Evolutionary conservation across 1,139 yeast species (phyloP), one percentile per base, ranked within the genome.

Genomic region (Zygoascus meyerae): DNA sequence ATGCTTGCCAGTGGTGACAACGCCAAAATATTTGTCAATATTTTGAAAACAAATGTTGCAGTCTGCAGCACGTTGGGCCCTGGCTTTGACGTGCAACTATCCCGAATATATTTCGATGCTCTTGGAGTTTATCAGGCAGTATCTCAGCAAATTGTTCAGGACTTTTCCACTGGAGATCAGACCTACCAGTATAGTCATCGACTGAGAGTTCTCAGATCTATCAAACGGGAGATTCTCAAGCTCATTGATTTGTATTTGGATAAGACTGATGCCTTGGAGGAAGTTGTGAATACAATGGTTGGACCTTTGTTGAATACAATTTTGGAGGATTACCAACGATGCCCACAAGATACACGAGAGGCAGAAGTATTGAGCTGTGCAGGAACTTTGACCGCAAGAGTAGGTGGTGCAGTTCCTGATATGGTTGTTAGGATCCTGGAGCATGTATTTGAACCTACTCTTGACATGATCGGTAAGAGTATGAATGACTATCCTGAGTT

Each of bases 401-500:
- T 89, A 48, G 97, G 97, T 10, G 84, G 77, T 55, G 71, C 84
- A 74, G 87, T 90, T 50, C 94, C 96, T 11, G 95, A 86, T 52
- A 95, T 94, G 55, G 94, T 92, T 49, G 87, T 92, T 34, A 70
- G 82, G 49, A 86, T 92, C 52, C 73, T 94, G 58, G 95, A 87
- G 64, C 85, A 83, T 66, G 95, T 92, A 15, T 94, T 94, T 68
- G 95, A 86, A 65, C 85, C 95, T 64, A 92, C 99, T 2, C 77
- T 92, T 65, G 86, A 83, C 58, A 94, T 92, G 97, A 92, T 94
- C 59, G 87, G 86, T 63, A 85, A 85, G 64, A 97, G 92, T 66
- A 87, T 94, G 66, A 81, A 95, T 6, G 97, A 92, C 65, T 92
- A 86, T 64, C 98, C 98, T 17, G 98, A 94, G 66, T 97, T 92